A percentile compares a stretch with the other conserved stretches of the same genome.
Evolutionary conservation across 2,329 filamentous ascomycete genomes (phyloP).

Genomic region (Colletotrichum sp.): DNA sequence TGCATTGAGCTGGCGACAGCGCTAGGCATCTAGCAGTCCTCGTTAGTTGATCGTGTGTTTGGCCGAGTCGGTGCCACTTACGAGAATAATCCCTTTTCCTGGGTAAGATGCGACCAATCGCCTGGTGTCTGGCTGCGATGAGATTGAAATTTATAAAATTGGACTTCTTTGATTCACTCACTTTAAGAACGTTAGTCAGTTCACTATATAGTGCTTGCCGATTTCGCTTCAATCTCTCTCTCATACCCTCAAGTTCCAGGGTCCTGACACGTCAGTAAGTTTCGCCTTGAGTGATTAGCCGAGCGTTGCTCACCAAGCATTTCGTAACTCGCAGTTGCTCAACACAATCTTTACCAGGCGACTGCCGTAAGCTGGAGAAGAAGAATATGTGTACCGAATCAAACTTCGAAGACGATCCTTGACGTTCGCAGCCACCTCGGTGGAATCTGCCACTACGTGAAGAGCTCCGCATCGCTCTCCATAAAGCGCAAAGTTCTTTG

Average conservation of each 20-base stretch:
- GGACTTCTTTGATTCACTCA: background rate
- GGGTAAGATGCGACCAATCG: conserved; percentile 2
- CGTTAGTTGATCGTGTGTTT: background rate
- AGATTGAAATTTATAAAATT: background rate
- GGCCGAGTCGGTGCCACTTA: background rate
- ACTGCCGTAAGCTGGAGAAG: background rate
- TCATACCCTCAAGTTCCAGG: background rate
- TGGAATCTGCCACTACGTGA: background rate
- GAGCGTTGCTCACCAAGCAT: background rate
- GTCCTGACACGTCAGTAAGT: background rate
- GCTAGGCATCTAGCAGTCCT: background rate
- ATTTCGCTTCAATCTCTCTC: background rate
- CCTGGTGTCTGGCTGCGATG: background rate
- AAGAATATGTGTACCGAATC: conserved; percentile 5
- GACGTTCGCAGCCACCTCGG: background rate
- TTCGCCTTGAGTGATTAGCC: background rate
- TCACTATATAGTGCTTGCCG: background rate
- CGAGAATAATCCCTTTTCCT: conserved; percentile 10
- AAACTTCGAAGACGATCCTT: conserved; percentile 11
- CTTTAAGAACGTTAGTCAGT: background rate
- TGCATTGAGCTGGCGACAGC: background rate
- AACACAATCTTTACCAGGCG: conserved; percentile 6
- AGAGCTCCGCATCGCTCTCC: conserved; percentile 38
- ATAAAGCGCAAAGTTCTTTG: conserved; percentile 44
- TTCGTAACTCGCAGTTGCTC: background rate